Conservation (phyloP, 306 rosid species). For the Glycine latifolia region DNA sequence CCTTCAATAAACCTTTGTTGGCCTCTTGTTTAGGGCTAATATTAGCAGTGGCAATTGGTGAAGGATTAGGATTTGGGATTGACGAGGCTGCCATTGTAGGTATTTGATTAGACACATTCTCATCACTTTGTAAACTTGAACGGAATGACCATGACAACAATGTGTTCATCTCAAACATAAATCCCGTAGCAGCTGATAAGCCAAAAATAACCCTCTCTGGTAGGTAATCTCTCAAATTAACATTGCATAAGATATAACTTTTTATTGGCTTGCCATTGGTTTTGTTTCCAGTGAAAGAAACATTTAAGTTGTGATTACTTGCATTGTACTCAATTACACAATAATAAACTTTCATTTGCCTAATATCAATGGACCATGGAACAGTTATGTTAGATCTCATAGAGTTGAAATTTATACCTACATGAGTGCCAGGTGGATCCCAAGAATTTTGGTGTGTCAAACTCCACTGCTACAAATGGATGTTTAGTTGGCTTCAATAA, state of each 20-base stretch:
- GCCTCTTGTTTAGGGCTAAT: not conserved
- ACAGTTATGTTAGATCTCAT: not conserved
- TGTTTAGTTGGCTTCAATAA: not conserved
- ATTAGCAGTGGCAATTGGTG: not conserved
- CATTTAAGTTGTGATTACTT: not conserved
- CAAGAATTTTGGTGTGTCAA: slow-evolving; percentile 21
- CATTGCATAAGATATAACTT: not conserved
- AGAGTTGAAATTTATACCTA: slow-evolving; percentile 28
- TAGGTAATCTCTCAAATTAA: slow-evolving; percentile 17
- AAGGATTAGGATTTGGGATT: not conserved
- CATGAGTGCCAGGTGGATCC: slow-evolving; percentile 23
- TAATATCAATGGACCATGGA: not conserved
- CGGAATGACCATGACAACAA: slow-evolving; percentile 1
- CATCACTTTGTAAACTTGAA: slow-evolving; percentile 6
- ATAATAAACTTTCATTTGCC: not conserved
- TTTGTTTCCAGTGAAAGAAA: slow-evolving; percentile 6
- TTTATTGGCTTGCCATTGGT: not conserved
- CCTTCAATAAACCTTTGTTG: not conserved
- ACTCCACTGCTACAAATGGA: slow-evolving; percentile 28
- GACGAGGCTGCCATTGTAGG: not conserved
- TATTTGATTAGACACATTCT: not conserved
- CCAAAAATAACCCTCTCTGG: slow-evolving; percentile 25
- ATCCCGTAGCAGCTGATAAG: slow-evolving; percentile 26
- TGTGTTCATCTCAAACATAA: slow-evolving; percentile 25
- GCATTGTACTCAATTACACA: slow-evolving; percentile 18